Evolutionary conservation across 805 yeast genomes (phyloP).

Genomic region (Helenozyma baotianmanensis): DNA sequence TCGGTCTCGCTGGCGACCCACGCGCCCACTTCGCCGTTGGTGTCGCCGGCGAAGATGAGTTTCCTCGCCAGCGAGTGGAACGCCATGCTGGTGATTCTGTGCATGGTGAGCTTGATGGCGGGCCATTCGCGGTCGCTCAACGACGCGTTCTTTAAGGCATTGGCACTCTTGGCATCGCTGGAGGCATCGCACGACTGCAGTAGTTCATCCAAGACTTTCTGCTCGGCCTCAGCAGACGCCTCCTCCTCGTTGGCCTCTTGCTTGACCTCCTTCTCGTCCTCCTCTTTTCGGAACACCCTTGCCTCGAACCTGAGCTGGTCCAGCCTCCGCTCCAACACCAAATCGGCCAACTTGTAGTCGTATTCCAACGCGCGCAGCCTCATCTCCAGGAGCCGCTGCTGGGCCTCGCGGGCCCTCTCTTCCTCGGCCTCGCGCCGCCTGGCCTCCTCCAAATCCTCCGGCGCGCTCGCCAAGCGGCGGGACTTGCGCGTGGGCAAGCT

Average conservation of each 20-base stretch:
- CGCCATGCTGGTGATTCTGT: constrained; percentile 66
- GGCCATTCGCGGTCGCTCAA: constrained; percentile 12
- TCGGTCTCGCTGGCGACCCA: constrained; percentile 68
- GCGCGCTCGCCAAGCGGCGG: constrained; percentile 60
- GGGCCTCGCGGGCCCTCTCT: constrained; percentile 27
- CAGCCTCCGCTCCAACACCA: constrained; percentile 41
- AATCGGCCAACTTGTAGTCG: constrained; percentile 57
- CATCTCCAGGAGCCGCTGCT: constrained; percentile 19
- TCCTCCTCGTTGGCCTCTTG: too few species aligned
- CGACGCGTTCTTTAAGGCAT: too few species aligned
- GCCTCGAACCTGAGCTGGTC: too few species aligned
- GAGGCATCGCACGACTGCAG: too few species aligned
- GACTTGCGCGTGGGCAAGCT: constrained; percentile 67
- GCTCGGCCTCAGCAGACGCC: too few species aligned
- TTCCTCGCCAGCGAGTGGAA: constrained; percentile 76
- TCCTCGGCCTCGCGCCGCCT: constrained; percentile 32
- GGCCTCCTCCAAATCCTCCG: constrained; percentile 32
- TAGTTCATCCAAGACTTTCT: too few species aligned
- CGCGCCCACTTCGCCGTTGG: constrained; percentile 78
- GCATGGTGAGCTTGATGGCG: constrained; percentile 64
- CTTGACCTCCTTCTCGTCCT: too few species aligned
- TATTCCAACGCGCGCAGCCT: constrained; percentile 61
- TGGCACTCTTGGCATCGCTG: too few species aligned
- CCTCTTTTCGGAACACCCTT: too few species aligned
- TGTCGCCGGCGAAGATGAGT: constrained; percentile 82